phyloP scores from a whole-genome alignment of 2,329 filamentous ascomycete species.

The Pleurostoma richardsiae region DNA sequence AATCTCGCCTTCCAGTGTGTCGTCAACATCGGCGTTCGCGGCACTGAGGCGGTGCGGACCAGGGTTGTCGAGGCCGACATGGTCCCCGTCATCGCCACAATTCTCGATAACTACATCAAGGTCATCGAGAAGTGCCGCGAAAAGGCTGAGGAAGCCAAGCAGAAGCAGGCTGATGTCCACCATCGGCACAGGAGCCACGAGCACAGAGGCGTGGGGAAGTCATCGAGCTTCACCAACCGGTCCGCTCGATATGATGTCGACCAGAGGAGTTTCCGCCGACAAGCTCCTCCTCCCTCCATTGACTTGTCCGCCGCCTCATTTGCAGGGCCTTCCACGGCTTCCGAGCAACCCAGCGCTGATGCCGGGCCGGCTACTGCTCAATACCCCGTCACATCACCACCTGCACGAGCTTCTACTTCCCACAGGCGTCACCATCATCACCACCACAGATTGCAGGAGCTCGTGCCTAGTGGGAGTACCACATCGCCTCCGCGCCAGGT shows the following conservation, averaged over 20 bases:
- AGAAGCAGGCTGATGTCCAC: slow-evolving; percentile 56
- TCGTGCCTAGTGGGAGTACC: slow-evolving; percentile 23
- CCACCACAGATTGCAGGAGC: slow-evolving; percentile 37
- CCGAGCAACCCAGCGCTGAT: slow-evolving; percentile 40
- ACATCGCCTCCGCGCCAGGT: slow-evolving; percentile 44
- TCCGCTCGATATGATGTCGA: slow-evolving; percentile 50
- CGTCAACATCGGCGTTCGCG: slow-evolving; percentile 95
- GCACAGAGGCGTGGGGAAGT: slow-evolving; percentile 42
- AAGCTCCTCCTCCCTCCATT: slow-evolving; percentile 79
- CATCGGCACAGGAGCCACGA: slow-evolving; percentile 45
- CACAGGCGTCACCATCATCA: slow-evolving; percentile 41
- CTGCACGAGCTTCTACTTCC: slow-evolving; percentile 61
- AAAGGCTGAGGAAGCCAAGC: slow-evolving; percentile 77
- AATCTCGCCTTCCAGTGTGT: slow-evolving; percentile 98
- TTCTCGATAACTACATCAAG: slow-evolving; percentile 97
- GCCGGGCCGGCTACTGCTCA: slow-evolving; percentile 55
- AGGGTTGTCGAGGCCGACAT: slow-evolving; percentile 97
- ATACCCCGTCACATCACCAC: slow-evolving; percentile 64
- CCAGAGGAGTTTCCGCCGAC: slow-evolving; percentile 63
- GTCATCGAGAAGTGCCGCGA: slow-evolving; percentile 89
- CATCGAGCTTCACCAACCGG: slow-evolving; percentile 49
- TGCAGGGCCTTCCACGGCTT: slow-evolving; percentile 36
- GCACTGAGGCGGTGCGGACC: slow-evolving; percentile 89
- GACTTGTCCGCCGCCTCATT: slow-evolving; percentile 62
- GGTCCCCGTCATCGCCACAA: slow-evolving; percentile 97